phyloP scores from a whole-genome alignment of 176 grass and related monocot genomes.

The Leersia perrieri region DNA sequence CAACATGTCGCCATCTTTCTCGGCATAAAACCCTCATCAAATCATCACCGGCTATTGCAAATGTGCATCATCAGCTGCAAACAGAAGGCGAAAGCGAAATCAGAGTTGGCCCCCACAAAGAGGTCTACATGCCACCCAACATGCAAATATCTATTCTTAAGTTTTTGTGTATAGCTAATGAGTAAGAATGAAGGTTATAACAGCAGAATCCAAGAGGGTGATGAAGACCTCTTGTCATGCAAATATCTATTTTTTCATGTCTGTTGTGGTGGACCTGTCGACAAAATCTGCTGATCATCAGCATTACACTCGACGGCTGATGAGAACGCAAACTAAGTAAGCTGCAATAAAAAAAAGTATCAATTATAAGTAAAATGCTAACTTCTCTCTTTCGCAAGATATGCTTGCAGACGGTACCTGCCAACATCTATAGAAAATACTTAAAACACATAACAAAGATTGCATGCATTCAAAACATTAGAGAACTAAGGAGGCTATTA shows the following conservation, averaged over 20 bases:
- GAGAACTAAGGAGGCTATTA: background rate
- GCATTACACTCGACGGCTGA: background rate
- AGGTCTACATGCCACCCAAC: conserved; percentile 30
- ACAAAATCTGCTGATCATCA: conserved; percentile 1
- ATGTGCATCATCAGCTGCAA: background rate
- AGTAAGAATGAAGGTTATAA: conserved; percentile 29
- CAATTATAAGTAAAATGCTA: background rate
- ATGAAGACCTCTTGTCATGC: too few relatives aligned
- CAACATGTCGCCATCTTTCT: background rate
- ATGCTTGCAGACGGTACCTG: background rate
- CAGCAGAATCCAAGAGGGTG: conserved; percentile 14
- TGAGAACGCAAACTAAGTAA: too few relatives aligned
- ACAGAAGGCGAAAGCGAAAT: background rate
- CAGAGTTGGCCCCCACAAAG: background rate
- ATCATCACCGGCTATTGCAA: background rate
- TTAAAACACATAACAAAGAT: background rate
- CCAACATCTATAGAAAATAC: conserved; percentile 10
- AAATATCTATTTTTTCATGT: too few relatives aligned
- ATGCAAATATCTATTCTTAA: background rate
- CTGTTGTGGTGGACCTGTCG: conserved; percentile 22
- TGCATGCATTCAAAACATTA: background rate
- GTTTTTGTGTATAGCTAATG: background rate
- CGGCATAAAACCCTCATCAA: background rate
- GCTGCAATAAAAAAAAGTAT: background rate
- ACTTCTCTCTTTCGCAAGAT: too few relatives aligned